Evolutionary conservation across 768 basidiomycete species (phyloP), one percentile per base, ranked within the genome.

Genomic region (Naematelia encephala): DNA sequence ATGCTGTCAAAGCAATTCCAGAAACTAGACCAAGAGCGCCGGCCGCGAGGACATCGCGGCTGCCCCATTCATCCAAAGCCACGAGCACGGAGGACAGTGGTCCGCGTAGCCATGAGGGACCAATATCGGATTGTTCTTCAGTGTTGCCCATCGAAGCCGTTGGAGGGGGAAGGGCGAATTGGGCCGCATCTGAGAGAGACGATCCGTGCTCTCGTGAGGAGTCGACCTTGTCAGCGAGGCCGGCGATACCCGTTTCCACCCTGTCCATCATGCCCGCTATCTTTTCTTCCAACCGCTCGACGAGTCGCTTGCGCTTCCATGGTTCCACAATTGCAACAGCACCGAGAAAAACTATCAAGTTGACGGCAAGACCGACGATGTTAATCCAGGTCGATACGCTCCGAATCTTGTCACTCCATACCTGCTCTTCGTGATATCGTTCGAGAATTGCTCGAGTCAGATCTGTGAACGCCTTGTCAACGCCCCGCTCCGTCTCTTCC

Each of bases 391-490:
- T 97, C 62, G 90, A 91, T 25, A 88, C 87, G 67, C 89, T 91
- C 30, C 96, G 85, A 60, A 99, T 96, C 69, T 99, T 99, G 81
- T 99, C 94, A 54, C 90, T 91, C 96, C 96, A 99, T 1, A 97
- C 85, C 76, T 99, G 96, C 75, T 99, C 96, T 78, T 97, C 94
- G 79, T 98, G 94, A 77, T 98, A 98, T 39, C 94, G 69, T 46
- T 78, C 70, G 59, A 99, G 82, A 69, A 98, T 98, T 10, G 84
- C 81, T 56, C 86, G 86, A 87, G 94, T 89, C 64, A 97, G 82
- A 72, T 86, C 87, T 69, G 82, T 63, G 74, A 98, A 96, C 66
- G 87, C 89, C 46, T 83, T 83, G 65, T 99, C 96, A 16, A 91
- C 90, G 1, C 83, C 84, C 51, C 84, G 83, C 66, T 99, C 96